Conservation (phyloP, 2,329 filamentous ascomycete species). For the Aspergillus sp. region DNA sequence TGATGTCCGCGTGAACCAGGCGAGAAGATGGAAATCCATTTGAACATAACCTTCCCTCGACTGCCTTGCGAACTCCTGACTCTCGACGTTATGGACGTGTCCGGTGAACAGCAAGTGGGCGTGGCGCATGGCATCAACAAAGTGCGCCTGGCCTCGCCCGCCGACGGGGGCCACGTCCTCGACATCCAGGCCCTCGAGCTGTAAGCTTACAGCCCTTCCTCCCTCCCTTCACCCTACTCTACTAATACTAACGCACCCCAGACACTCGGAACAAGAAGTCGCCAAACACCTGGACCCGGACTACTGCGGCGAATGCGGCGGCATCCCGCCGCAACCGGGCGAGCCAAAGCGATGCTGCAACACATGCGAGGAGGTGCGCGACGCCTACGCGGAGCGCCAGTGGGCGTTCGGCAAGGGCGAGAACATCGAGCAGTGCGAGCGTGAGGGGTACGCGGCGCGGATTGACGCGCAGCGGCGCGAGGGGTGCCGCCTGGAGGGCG, state of each 20-base stretch:
- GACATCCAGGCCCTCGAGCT: constrained; percentile 67
- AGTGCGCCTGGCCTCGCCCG: constrained; percentile 70
- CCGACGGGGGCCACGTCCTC: constrained; percentile 73
- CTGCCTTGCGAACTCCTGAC: constrained; percentile 94
- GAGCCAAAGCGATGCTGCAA: constrained; percentile 87
- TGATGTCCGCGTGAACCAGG: constrained; percentile 47
- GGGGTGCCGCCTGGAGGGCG: constrained; percentile 90
- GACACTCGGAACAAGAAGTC: constrained; percentile 65
- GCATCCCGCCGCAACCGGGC: constrained; percentile 68
- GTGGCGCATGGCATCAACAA: constrained; percentile 91
- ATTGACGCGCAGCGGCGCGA: constrained; percentile 85
- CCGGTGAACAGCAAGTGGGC: constrained; percentile 91
- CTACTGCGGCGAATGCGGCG: constrained; percentile 94
- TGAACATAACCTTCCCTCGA: constrained; percentile 93
- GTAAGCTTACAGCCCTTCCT: constrained; percentile 42
- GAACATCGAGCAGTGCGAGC: constrained; percentile 88
- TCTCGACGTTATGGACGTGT: constrained; percentile 98
- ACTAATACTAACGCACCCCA: constrained; percentile 27
- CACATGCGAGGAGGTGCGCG: constrained; percentile 93
- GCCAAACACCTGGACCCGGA: constrained; percentile 79
- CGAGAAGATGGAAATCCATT: constrained; percentile 98
- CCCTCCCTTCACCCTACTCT: neutral
- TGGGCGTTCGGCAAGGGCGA: constrained; percentile 96
- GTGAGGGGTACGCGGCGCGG: constrained; percentile 89
- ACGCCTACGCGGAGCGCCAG: constrained; percentile 82